These are phyloP conservation scores for Aspergillus funiculosus DNA, from an alignment of 495 filamentous ascomycete genomes.

Conservation along the genomic window DNA sequence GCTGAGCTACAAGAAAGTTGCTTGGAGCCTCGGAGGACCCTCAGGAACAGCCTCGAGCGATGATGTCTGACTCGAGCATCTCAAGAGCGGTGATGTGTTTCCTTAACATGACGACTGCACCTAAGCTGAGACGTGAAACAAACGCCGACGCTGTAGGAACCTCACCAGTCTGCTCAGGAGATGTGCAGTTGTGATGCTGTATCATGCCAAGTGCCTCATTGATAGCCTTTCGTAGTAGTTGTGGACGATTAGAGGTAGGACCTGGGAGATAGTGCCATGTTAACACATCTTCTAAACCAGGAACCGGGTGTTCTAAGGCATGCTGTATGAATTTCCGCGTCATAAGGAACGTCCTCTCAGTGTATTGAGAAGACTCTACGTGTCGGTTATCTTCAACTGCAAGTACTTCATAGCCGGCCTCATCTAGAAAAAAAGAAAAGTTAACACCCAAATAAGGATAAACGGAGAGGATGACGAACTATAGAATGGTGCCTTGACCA, in stretches of 20 bases:
- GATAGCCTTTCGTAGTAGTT: conserved; percentile 34
- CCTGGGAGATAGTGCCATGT: conserved; percentile 45
- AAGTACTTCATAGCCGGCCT: conserved; percentile 52
- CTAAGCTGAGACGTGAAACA: conserved; percentile 29
- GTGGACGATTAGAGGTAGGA: conserved; percentile 19
- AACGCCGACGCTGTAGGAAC: conserved; percentile 17
- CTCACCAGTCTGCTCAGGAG: conserved; percentile 12
- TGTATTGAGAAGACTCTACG: conserved; percentile 47
- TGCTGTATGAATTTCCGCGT: conserved; percentile 48
- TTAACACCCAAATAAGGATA: not conserved
- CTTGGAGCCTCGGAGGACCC: too few species aligned
- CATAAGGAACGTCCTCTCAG: conserved; percentile 51
- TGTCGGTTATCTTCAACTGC: conserved; percentile 36
- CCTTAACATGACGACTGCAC: conserved; percentile 31
- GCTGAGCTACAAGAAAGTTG: too few species aligned
- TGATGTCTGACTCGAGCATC: conserved; percentile 11
- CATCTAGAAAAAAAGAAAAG: conserved; percentile 36
- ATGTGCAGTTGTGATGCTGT: conserved; percentile 20
- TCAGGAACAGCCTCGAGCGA: not conserved
- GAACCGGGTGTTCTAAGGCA: conserved; percentile 37
- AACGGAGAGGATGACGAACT: conserved; percentile 39
- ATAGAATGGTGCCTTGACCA: conserved; percentile 56
- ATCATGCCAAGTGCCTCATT: conserved; percentile 30
- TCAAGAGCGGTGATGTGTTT: conserved; percentile 23
- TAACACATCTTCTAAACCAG: conserved; percentile 46